These are phyloP conservation scores for Forsythia suspensa DNA, from an alignment of 257 asterid genomes.

Conservation along the genomic window DNA sequence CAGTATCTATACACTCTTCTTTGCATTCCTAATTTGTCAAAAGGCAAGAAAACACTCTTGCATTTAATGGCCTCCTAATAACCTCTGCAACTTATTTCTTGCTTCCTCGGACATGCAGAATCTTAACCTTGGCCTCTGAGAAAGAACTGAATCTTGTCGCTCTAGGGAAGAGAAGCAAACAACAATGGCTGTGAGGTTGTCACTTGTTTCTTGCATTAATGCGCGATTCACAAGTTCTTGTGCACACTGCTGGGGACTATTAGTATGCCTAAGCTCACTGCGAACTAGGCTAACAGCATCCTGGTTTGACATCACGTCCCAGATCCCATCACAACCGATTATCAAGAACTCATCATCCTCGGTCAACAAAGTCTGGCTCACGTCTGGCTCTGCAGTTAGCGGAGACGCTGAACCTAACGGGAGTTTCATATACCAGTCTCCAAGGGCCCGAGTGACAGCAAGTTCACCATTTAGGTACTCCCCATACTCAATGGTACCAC, in stretches of 20 bases:
- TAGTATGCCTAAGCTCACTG: constrained; percentile 54
- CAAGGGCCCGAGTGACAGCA: constrained; percentile 89
- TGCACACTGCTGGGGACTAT: constrained; percentile 71
- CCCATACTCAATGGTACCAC: constrained; percentile 73
- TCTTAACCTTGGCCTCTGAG: constrained; percentile 56
- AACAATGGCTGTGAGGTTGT: constrained; percentile 81
- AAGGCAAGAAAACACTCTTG: background rate
- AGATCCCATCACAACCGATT: constrained; percentile 87
- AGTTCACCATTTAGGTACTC: constrained; percentile 89
- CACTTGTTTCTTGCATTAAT: constrained; percentile 44
- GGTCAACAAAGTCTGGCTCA: constrained; percentile 46
- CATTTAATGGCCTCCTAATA: constrained; percentile 49
- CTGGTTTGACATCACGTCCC: constrained; percentile 91
- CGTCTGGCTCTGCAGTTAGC: constrained; percentile 86
- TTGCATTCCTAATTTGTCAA: background rate
- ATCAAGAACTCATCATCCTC: constrained; percentile 94
- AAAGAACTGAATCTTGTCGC: constrained; percentile 32
- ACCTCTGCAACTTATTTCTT: constrained; percentile 55
- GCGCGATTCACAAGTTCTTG: constrained; percentile 72
- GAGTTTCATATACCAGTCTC: constrained; percentile 94
- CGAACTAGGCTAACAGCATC: constrained; percentile 77
- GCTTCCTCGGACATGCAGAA: constrained; percentile 77
- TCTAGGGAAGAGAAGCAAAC: constrained; percentile 55
- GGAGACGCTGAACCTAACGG: constrained; percentile 81
- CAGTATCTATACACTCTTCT: background rate